Conservation (phyloP, 2,329 filamentous ascomycete genomes). For the Phialophora chinensis region DNA sequence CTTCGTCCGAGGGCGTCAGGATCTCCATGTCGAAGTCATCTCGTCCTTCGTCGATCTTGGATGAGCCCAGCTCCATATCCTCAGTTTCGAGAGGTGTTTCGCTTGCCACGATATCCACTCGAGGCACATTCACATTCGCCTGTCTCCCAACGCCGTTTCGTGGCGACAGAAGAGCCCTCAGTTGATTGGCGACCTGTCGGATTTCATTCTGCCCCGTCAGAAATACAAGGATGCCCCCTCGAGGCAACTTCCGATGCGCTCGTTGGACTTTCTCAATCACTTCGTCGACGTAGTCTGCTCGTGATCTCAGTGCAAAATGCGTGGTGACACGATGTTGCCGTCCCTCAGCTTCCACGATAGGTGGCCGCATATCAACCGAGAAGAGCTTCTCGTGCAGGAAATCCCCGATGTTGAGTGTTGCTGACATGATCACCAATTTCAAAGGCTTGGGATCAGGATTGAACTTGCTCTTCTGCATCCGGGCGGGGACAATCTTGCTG, state of each 20-base stretch:
- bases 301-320: conserved; percentile 84
- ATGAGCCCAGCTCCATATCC: conserved; percentile 80
- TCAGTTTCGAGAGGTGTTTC: conserved; percentile 83
- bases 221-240: conserved; percentile 91
- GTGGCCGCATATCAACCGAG: conserved; percentile 68
- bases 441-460: conserved; percentile 75
- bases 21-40: conserved; percentile 64
- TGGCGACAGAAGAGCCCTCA: conserved; percentile 58
- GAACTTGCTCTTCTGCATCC: conserved; percentile 75
- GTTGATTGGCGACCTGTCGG: conserved; percentile 74
- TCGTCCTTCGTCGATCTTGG: conserved; percentile 52
- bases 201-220: conserved; percentile 95
- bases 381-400: conserved; percentile 90
- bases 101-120: conserved; percentile 75
- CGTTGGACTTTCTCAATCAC: conserved; percentile 83
- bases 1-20: conserved; percentile 65
- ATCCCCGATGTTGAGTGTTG: conserved; percentile 87
- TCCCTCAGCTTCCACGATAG: conserved; percentile 86
- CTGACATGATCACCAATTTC: conserved; percentile 98
- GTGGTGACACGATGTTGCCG: conserved; percentile 88
- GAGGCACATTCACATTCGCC: conserved; percentile 61
- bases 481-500: conserved; percentile 85
- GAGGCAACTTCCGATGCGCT: conserved; percentile 87
- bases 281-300: conserved; percentile 88
- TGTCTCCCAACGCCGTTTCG: conserved; percentile 36